phyloP scores from a whole-genome alignment of 1,139 yeast genomes.

The Tardiomyces digboiensis region DNA sequence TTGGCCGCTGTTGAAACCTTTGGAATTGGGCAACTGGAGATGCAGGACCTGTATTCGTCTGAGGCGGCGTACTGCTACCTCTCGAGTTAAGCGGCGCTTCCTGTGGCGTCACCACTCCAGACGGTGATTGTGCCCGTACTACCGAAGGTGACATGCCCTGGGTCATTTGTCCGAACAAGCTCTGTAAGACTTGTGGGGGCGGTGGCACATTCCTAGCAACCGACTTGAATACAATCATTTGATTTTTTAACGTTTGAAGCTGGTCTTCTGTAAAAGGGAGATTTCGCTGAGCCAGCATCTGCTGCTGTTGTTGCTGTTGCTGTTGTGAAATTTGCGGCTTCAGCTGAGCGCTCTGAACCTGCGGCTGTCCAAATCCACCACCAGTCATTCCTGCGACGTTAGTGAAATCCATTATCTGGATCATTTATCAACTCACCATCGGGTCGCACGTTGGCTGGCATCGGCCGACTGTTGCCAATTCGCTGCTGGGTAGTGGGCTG shows the following conservation, averaged over 20 bases:
- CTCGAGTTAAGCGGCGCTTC: neutral
- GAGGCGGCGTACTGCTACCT: neutral
- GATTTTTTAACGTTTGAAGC: constrained; percentile 2
- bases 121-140: constrained; percentile 3
- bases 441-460: neutral
- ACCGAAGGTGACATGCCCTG: constrained; percentile 3
- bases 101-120: constrained; percentile 1
- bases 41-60: neutral
- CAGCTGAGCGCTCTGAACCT: neutral
- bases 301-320: neutral
- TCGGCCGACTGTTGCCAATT: neutral
- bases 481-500: constrained; percentile 1
- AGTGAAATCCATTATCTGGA: too few species aligned
- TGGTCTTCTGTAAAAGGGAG: constrained; percentile 3
- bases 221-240: constrained; percentile 3
- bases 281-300: neutral
- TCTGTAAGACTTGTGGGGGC: neutral
- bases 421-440: too few species aligned
- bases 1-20: constrained; percentile 7
- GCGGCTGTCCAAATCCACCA: neutral
- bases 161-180: constrained; percentile 2
- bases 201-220: neutral
- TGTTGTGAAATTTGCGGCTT: constrained; percentile 1
- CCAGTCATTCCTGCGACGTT: too few species aligned
- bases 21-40: constrained; percentile 7